Percentiles rank a stretch among this genome's conserved stretches.
phyloP scores from a whole-genome alignment of 495 filamentous ascomycete genomes.

The Talaromyces trachyspermus region DNA sequence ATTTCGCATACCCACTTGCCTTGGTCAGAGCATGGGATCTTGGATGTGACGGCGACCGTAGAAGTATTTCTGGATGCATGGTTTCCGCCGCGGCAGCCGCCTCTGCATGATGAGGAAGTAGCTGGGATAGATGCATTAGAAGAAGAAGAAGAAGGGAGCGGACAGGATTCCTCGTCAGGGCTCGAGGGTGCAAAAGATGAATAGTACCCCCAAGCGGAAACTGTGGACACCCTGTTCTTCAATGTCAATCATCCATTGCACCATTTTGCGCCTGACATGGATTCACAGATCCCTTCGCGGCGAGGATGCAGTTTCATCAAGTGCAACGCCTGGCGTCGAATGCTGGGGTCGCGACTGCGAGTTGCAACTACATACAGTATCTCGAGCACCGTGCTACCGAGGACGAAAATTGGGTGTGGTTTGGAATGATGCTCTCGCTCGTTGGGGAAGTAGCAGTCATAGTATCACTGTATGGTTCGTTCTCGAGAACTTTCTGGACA shows the following conservation, averaged over 20 bases:
- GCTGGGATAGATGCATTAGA: not conserved
- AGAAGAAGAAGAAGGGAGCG: not conserved
- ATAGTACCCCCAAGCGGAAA: not conserved
- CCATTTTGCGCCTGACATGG: not conserved
- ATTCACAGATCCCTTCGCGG: conserved; percentile 4
- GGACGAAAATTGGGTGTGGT: conserved; percentile 3
- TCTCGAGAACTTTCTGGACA: not conserved
- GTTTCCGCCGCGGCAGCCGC: not conserved
- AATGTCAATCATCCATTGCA: not conserved
- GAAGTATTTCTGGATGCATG: too few relatives aligned
- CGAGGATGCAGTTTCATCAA: conserved; percentile 13
- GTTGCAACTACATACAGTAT: conserved; percentile 21
- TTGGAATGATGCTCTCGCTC: not conserved
- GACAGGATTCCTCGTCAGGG: not conserved
- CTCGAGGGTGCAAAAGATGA: not conserved
- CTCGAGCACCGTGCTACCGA: conserved; percentile 2
- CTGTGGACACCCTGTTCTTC: conserved; percentile 1
- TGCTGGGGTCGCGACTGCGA: conserved; percentile 21
- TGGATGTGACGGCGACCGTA: not conserved
- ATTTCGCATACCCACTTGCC: conserved; percentile 5
- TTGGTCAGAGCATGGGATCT: not conserved
- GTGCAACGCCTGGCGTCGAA: conserved; percentile 19
- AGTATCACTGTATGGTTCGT: not conserved
- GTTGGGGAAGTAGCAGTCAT: not conserved
- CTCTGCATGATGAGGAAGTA: too few relatives aligned